A percentile compares a stretch with the other conserved stretches of the same genome.
Conservation (phyloP, 2,329 filamentous ascomycete genomes). For the Botrytis deweyae region DNA sequence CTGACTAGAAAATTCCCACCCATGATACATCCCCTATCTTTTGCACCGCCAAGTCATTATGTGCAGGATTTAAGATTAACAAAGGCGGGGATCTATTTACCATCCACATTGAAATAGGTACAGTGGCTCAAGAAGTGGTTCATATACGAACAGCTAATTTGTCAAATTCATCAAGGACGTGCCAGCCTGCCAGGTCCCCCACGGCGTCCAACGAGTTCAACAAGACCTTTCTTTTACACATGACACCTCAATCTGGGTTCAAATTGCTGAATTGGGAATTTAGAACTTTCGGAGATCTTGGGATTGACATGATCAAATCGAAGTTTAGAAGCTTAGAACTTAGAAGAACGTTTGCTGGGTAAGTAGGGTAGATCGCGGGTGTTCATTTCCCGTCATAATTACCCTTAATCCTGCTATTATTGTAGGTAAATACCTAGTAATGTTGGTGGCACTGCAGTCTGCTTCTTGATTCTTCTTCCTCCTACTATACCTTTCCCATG, state of each 20-base stretch:
- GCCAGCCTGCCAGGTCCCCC: conserved; percentile 8
- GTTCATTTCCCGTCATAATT: not conserved
- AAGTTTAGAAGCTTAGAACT: conserved; percentile 8
- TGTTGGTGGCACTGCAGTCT: conserved; percentile 7
- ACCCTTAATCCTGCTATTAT: not conserved
- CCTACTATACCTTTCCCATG: not conserved
- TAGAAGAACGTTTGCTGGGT: not conserved
- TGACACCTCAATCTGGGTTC: conserved; percentile 2
- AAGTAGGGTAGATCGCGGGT: not conserved
- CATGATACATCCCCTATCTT: not conserved
- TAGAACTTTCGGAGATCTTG: not conserved
- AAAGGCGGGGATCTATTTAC: not conserved
- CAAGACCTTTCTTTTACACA: not conserved
- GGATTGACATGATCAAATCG: conserved; percentile 3
- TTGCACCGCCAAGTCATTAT: conserved; percentile 9
- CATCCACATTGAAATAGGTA: not conserved
- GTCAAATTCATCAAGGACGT: not conserved
- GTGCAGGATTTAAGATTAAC: conserved; percentile 13
- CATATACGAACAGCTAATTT: conserved; percentile 12
- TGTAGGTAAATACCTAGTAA: not conserved
- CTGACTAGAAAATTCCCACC: conserved; percentile 7
- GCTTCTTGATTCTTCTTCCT: not conserved
- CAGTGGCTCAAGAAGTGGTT: conserved; percentile 1
- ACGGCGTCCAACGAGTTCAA: not conserved
- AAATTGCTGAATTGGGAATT: not conserved